A percentile compares a stretch with the other conserved stretches of the same genome.
phyloP scores from a whole-genome alignment of 805 yeast species.

The Wickerhamiella australiensis region DNA sequence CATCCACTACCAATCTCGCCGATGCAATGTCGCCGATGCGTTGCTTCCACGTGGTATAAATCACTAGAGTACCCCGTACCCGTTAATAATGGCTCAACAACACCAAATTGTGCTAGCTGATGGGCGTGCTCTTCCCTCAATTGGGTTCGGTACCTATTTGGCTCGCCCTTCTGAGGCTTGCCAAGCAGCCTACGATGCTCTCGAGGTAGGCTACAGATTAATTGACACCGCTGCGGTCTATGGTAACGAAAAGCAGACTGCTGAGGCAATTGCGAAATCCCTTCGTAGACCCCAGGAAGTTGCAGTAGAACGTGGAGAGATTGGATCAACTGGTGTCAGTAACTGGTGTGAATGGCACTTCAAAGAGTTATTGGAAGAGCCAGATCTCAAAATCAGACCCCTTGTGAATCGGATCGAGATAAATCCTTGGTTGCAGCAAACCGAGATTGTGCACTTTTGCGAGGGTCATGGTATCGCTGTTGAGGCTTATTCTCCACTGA shows the following conservation, averaged over 20 bases:
- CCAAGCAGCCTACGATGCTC: slow-evolving; percentile 42
- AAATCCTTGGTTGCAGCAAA: slow-evolving; percentile 70
- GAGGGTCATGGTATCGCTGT: slow-evolving; percentile 42
- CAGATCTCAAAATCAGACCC: slow-evolving; percentile 41
- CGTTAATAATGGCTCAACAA: not conserved
- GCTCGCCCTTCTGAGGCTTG: slow-evolving; percentile 19
- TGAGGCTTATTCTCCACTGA: slow-evolving; percentile 74
- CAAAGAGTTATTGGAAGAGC: slow-evolving; percentile 40
- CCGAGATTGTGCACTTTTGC: slow-evolving; percentile 51
- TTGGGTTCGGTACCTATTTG: slow-evolving; percentile 25
- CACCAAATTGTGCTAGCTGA: slow-evolving; percentile 1
- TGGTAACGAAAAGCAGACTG: slow-evolving; percentile 50
- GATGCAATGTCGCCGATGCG: not conserved
- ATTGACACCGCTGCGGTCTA: slow-evolving; percentile 63
- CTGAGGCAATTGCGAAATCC: slow-evolving; percentile 46
- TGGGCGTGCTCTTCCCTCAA: slow-evolving; percentile 18
- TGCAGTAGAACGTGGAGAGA: slow-evolving; percentile 38
- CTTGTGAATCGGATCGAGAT: slow-evolving; percentile 74
- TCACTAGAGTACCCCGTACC: not conserved
- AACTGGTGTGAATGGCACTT: slow-evolving; percentile 49
- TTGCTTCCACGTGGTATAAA: not conserved
- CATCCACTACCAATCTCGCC: no score
- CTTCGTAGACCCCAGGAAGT: slow-evolving; percentile 37
- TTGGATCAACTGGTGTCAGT: slow-evolving; percentile 50
- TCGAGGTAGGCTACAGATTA: slow-evolving; percentile 56